Conservation (phyloP, 2,329 filamentous ascomycete genomes). For the Aspergillus unguis region DNA sequence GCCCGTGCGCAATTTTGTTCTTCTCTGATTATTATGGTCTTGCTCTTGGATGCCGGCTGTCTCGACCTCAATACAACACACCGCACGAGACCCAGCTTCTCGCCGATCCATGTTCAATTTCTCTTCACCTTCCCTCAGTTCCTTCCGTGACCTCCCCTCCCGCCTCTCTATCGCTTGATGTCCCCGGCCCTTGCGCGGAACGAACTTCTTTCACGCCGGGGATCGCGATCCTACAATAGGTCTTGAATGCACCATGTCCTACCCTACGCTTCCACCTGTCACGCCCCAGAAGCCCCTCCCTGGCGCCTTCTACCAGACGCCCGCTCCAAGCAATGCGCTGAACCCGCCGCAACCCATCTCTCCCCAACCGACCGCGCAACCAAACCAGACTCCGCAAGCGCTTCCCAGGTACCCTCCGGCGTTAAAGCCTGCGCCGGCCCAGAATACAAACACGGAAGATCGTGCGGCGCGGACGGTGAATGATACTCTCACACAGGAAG, state of each 20-base stretch:
- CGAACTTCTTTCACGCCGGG: constrained; percentile 21
- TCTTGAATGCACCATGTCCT: constrained; percentile 38
- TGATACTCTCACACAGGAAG: constrained; percentile 69
- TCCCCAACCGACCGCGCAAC: constrained; percentile 24
- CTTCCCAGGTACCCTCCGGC: constrained; percentile 38
- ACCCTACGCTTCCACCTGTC: constrained; percentile 34
- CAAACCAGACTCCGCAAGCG: constrained; percentile 27
- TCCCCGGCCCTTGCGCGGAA: constrained; percentile 17
- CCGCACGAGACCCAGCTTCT: constrained; percentile 12
- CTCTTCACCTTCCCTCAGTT: constrained; percentile 3
- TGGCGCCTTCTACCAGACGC: constrained; percentile 42
- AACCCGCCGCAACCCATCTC: constrained; percentile 35
- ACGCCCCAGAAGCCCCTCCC: constrained; percentile 42
- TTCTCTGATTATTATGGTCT: constrained; percentile 17
- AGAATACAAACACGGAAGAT: constrained; percentile 65
- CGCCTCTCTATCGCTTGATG: constrained; percentile 7
- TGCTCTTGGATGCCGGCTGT: constrained; percentile 9
- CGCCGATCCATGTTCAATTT: constrained; percentile 19
- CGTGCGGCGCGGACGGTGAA: constrained; percentile 84
- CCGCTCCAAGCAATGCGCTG: constrained; percentile 35
- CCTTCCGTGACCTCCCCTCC: constrained; percentile 17
- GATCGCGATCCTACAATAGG: constrained; percentile 20
- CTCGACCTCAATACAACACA: constrained; percentile 13
- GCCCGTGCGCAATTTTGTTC: constrained; percentile 40
- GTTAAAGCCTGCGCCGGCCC: constrained; percentile 43